phyloP scores from a whole-genome alignment of 805 yeast genomes.

The Kazachstania martiniae region DNA sequence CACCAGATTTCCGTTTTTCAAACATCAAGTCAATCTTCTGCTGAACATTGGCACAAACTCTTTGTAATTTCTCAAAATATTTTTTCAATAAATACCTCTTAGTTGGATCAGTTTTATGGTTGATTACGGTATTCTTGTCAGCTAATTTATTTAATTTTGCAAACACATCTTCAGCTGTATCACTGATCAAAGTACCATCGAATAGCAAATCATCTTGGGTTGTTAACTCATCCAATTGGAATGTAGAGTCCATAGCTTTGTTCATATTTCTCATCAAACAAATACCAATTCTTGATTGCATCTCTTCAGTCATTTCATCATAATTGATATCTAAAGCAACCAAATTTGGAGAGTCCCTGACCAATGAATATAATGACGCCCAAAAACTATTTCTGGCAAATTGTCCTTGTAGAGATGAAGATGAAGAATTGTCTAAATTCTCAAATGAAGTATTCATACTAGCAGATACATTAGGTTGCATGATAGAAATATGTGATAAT shows the following conservation, averaged over 20 bases:
- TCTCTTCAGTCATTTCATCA: conserved; percentile 45
- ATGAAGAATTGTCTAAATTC: no score
- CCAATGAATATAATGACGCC: conserved; percentile 57
- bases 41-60: conserved; percentile 31
- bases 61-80: conserved; percentile 32
- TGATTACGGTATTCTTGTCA: not conserved
- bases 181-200: conserved; percentile 65
- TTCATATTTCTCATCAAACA: conserved; percentile 80
- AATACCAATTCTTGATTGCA: conserved; percentile 64
- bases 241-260: conserved; percentile 32
- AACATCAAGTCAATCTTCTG: conserved; percentile 47
- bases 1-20: conserved; percentile 43
- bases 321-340: conserved; percentile 60
- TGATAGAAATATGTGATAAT: conserved; percentile 56
- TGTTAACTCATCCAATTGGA: conserved; percentile 26
- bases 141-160: conserved; percentile 27
- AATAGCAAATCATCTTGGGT: conserved; percentile 51
- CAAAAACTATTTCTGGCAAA: conserved; percentile 47
- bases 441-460: not conserved
- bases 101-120: conserved; percentile 12
- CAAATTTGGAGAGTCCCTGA: conserved; percentile 49
- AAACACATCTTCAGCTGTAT: conserved; percentile 57
- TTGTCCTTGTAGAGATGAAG: no score
- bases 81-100: conserved; percentile 30
- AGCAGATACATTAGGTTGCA: conserved; percentile 30